Conservation (phyloP, 2,329 filamentous ascomycete species). For the Blastomyces percursus region DNA sequence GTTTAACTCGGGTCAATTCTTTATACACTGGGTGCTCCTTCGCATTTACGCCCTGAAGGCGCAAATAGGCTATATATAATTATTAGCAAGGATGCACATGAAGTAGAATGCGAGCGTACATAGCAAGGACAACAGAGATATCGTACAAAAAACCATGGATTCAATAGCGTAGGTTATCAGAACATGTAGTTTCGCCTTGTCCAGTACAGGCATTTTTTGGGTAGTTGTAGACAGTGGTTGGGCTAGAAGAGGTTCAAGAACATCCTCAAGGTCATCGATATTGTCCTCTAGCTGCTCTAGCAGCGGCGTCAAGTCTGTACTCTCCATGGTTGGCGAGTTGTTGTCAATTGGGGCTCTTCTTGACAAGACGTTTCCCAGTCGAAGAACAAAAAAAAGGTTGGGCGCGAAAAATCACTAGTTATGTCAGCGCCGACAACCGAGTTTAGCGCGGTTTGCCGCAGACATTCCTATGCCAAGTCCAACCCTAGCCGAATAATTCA, state of each 20-base stretch:
- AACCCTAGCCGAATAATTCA: neutral
- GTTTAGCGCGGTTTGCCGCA: neutral
- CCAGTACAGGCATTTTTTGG: conserved; percentile 75
- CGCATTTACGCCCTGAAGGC: conserved; percentile 68
- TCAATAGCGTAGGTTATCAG: conserved; percentile 80
- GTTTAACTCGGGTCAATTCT: conserved; percentile 75
- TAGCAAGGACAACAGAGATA: neutral
- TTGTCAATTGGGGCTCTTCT: neutral
- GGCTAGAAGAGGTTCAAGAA: conserved; percentile 61
- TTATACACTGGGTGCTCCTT: conserved; percentile 73
- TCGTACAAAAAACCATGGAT: conserved; percentile 72
- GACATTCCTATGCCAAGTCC: neutral
- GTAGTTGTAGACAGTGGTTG: conserved; percentile 55
- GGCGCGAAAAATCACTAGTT: neutral
- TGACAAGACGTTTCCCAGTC: neutral
- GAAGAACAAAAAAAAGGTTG: neutral
- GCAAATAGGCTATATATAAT: conserved; percentile 52
- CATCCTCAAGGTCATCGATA: conserved; percentile 66
- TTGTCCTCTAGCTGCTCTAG: conserved; percentile 65
- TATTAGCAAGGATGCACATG: neutral
- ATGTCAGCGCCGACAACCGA: neutral
- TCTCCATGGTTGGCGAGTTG: conserved; percentile 37
- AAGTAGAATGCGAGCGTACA: neutral
- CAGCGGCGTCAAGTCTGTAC: conserved; percentile 51
- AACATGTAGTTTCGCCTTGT: conserved; percentile 91